A percentile compares a stretch with the other conserved stretches of the same genome.
Evolutionary conservation across 1,284 basidiomycete species (phyloP).

Genomic region (Rhodotorula sp.): DNA sequence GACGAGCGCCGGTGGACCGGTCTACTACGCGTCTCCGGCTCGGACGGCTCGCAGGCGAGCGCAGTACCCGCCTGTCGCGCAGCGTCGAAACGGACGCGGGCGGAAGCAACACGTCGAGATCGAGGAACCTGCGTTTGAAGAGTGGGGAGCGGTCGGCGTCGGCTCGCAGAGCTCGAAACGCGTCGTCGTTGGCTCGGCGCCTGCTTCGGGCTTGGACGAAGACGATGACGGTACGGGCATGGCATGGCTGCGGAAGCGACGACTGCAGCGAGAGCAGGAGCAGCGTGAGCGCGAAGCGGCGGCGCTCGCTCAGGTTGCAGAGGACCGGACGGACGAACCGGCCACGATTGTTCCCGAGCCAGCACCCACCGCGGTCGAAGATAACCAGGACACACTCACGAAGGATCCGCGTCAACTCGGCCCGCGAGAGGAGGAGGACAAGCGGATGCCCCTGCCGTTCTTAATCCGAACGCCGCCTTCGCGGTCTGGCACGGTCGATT

Average conservation of each 20-base stretch:
- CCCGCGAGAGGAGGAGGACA: background rate
- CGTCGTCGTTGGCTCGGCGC: background rate
- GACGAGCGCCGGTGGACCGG: conserved; percentile 8
- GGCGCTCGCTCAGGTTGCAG: background rate
- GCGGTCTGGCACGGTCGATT: conserved; percentile 23
- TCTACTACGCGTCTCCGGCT: conserved; percentile 28
- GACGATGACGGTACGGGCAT: conserved; percentile 44
- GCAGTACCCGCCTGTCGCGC: conserved; percentile 39
- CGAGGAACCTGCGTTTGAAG: conserved; percentile 14
- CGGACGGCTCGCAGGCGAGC: conserved; percentile 9
- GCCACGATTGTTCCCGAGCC: background rate
- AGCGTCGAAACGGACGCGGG: conserved; percentile 20
- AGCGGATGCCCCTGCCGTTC: background rate
- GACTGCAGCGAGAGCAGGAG: conserved; percentile 37
- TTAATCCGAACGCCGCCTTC: background rate
- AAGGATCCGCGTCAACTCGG: background rate
- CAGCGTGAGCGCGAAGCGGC: conserved; percentile 15
- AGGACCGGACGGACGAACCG: background rate
- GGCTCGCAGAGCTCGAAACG: conserved; percentile 19
- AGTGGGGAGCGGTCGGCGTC: conserved; percentile 35
- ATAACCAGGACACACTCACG: conserved; percentile 1
- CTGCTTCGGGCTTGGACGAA: conserved; percentile 10
- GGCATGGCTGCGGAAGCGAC: conserved; percentile 42
- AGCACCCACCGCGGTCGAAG: background rate
- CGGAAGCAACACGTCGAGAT: background rate